These are phyloP conservation scores for Podospora sp. DNA, from an alignment of 495 filamentous ascomycete genomes.

Conservation along the genomic window DNA sequence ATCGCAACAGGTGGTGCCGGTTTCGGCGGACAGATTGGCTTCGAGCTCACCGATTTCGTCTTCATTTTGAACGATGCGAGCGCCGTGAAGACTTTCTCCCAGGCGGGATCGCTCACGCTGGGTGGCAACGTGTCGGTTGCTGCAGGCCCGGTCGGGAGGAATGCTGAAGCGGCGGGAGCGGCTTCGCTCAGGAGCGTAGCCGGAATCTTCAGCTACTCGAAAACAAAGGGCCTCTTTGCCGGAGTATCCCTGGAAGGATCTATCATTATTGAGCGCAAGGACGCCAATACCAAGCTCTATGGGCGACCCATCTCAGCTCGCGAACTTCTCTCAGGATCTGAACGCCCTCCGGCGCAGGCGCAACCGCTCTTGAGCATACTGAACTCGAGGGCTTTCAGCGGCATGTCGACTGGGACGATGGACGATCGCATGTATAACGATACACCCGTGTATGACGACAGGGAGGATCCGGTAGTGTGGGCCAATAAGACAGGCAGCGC, in stretches of 20 bases:
- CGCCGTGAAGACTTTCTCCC: conserved; percentile 93
- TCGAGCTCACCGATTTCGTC: conserved; percentile 97
- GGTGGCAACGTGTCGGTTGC: conserved; percentile 97
- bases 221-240: conserved; percentile 96
- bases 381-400: conserved; percentile 80
- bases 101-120: conserved; percentile 84
- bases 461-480: conserved; percentile 92
- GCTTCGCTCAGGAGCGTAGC: conserved; percentile 88
- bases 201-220: conserved; percentile 92
- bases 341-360: conserved; percentile 79
- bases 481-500: conserved; percentile 75
- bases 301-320: conserved; percentile 76
- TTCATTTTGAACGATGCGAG: conserved; percentile 95
- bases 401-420: conserved; percentile 51
- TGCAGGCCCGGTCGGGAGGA: conserved; percentile 89
- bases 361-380: conserved; percentile 82
- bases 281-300: conserved; percentile 97
- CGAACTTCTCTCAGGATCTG: conserved; percentile 75
- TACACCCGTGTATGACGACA: conserved; percentile 85
- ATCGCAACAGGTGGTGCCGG: conserved; percentile 90
- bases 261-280: conserved; percentile 86
- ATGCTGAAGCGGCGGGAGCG: conserved; percentile 94
- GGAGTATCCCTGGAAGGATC: conserved; percentile 93
- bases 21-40: conserved; percentile 95
- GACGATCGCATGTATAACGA: conserved; percentile 89